Percentiles rank a stretch among this genome's conserved stretches.
phyloP scores from a whole-genome alignment of 2,329 filamentous ascomycete genomes.

The Lecanicillium sp. region DNA sequence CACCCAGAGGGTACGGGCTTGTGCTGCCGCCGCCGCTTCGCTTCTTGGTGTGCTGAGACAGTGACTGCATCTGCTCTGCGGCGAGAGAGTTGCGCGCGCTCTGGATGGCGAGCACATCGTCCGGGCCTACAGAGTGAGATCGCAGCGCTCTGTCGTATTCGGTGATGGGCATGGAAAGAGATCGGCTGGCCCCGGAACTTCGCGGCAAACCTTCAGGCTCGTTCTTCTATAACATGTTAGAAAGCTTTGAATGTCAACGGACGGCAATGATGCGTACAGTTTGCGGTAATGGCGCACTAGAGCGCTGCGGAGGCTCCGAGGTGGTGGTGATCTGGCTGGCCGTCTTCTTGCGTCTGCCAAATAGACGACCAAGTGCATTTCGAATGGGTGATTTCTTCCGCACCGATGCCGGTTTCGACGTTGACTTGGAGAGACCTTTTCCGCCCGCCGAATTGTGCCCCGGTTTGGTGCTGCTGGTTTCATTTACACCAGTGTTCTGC shows the following conservation, averaged over 20 bases:
- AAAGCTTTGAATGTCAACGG: too few relatives aligned
- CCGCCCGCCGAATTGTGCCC: slow-evolving; percentile 23
- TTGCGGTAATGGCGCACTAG: slow-evolving; percentile 1
- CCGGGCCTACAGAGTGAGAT: slow-evolving; percentile 54
- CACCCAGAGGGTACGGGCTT: slow-evolving; percentile 17
- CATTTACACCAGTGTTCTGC: neutral
- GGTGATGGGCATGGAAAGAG: slow-evolving; percentile 52
- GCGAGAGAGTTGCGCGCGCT: slow-evolving; percentile 49
- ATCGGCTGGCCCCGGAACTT: slow-evolving; percentile 36
- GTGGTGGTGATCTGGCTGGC: slow-evolving; percentile 21
- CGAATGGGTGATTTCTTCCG: slow-evolving; percentile 54
- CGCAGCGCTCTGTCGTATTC: slow-evolving; percentile 55
- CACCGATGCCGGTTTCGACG: slow-evolving; percentile 29
- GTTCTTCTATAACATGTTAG: neutral
- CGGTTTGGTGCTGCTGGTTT: neutral
- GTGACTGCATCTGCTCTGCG: slow-evolving; percentile 34
- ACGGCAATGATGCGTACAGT: slow-evolving; percentile 19
- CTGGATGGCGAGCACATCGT: slow-evolving; percentile 48
- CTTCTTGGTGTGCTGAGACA: too few relatives aligned
- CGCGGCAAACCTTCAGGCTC: neutral
- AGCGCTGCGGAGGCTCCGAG: slow-evolving; percentile 2
- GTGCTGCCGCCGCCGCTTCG: slow-evolving; percentile 17
- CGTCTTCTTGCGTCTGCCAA: slow-evolving; percentile 51
- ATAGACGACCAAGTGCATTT: slow-evolving; percentile 50
- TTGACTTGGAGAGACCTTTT: slow-evolving; percentile 35